Conservation (phyloP, 2,329 filamentous ascomycete species). For the Penicillium concentricum region DNA sequence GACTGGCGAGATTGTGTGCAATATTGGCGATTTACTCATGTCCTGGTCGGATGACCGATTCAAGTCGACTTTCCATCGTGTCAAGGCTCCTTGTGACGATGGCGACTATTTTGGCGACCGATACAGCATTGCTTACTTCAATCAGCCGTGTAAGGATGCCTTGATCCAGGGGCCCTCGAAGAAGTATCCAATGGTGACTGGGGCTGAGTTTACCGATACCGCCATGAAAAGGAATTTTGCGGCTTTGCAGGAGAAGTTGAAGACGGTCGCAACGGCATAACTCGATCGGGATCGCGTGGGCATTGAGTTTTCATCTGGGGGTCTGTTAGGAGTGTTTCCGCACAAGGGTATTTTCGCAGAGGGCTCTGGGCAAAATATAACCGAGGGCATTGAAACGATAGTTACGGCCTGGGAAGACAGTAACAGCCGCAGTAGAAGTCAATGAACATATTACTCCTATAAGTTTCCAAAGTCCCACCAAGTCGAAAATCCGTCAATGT, state of each 20-base stretch:
- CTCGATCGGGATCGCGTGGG: not conserved
- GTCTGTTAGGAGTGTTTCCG: conserved; percentile 10
- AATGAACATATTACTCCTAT: conserved; percentile 27
- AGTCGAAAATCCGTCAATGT: conserved; percentile 33
- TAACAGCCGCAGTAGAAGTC: conserved; percentile 15
- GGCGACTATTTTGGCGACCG: conserved; percentile 58
- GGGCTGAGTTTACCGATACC: conserved; percentile 58
- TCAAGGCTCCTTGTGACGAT: conserved; percentile 59
- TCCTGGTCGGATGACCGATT: conserved; percentile 66
- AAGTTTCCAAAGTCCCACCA: conserved; percentile 40
- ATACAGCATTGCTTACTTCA: conserved; percentile 67
- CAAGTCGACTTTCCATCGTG: conserved; percentile 65
- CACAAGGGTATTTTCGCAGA: conserved; percentile 16
- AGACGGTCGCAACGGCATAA: conserved; percentile 21
- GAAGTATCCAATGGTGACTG: conserved; percentile 62
- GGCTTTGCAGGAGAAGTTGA: conserved; percentile 52
- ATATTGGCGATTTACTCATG: conserved; percentile 67
- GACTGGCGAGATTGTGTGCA: conserved; percentile 60
- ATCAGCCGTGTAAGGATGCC: conserved; percentile 60
- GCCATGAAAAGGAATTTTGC: conserved; percentile 59
- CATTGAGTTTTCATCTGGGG: not conserved
- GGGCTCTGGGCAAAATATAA: not conserved
- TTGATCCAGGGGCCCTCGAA: conserved; percentile 60
- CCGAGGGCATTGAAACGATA: not conserved
- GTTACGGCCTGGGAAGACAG: conserved; percentile 8